Evolutionary conservation across 306 rosid species (phyloP), one percentile per base, ranked within the genome.

Genomic region (Oemleria cerasiformis): DNA sequence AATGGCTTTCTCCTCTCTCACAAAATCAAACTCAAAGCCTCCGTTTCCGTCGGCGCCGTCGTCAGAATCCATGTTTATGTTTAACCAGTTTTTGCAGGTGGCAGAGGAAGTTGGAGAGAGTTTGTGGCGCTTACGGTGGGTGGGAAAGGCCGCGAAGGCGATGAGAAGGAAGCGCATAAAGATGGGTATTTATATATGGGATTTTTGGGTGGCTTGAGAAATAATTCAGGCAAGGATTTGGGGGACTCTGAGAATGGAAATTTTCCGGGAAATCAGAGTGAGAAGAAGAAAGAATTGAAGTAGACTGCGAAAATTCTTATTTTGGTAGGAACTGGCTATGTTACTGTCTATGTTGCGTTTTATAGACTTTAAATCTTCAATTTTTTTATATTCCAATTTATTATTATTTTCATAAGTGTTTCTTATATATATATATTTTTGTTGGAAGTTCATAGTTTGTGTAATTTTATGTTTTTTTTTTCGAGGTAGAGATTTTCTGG

Each of bases 1-100:
- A 67, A 61, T 66, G 65, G 54, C 75, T 40, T 84, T 88, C 76
- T 81, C 83, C 0, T 68, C 63, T 71, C 70, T 75, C 56, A 86
- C 73, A 53, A 58, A 16, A 19, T 70, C 73, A 9, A 77, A 74
- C 16, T 30, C 36, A 2, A 30, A 30, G 36, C 36, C 36, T 30
- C 36, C 36, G 3, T 30, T 30, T 30, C 36, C 36, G 36, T 30
- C 36, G 36, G 39, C 30, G 12, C 57, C 69, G 17, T 48, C 17
- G 13, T 57, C 41, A 3, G 47, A 11, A 71, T 62, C 79, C 81
- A 78, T 78, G 39, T 20, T 15, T 30, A 30, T 1, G 36, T 30
- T 30, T 30, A 30, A 30, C 0, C 36, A 30, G 3, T 30, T 30
- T 20, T 10, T 45, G 9, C 68, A n/a, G 15, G n/a, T 5, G 4